phyloP scores from a whole-genome alignment of 192 early-diverging fungal species.

The Backusella tarrabulga region DNA sequence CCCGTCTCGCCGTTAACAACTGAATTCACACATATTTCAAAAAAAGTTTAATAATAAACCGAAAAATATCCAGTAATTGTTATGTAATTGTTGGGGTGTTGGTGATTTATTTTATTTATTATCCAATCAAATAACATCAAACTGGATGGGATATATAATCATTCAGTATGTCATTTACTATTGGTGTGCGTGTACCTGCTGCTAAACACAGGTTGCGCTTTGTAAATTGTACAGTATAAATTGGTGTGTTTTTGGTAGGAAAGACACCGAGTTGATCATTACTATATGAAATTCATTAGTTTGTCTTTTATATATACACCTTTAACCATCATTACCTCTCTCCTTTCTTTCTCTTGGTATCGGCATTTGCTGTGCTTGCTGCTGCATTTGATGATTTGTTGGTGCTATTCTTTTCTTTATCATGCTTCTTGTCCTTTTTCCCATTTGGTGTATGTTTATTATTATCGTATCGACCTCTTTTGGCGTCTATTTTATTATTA shows the following conservation, averaged over 20 bases:
- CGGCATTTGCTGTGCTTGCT: not conserved
- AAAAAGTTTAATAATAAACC: too few relatives aligned
- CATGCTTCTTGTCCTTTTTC: constrained; percentile 18
- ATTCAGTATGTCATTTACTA: not conserved
- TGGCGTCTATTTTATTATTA: not conserved
- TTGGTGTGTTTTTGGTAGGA: constrained; percentile 90
- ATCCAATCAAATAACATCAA: not conserved
- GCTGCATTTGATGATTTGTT: not conserved
- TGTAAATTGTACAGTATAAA: constrained; percentile 83
- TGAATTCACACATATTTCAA: too few relatives aligned
- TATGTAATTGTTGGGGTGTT: too few relatives aligned
- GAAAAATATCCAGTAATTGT: too few relatives aligned
- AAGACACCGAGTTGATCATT: constrained; percentile 68
- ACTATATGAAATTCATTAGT: constrained; percentile 9
- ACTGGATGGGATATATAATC: not conserved
- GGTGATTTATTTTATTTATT: not conserved
- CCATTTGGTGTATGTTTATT: constrained; percentile 2
- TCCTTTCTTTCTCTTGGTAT: constrained; percentile 28
- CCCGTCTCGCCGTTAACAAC: too few relatives aligned
- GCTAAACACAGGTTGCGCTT: constrained; percentile 84
- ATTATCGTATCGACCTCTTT: constrained; percentile 7
- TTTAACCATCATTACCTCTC: constrained; percentile 29
- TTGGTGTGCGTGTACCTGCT: constrained; percentile 66
- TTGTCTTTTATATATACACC: not conserved
- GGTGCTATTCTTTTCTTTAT: constrained; percentile 6